phyloP scores from a whole-genome alignment of 441 rosid species.

The Kokia cookei region DNA sequence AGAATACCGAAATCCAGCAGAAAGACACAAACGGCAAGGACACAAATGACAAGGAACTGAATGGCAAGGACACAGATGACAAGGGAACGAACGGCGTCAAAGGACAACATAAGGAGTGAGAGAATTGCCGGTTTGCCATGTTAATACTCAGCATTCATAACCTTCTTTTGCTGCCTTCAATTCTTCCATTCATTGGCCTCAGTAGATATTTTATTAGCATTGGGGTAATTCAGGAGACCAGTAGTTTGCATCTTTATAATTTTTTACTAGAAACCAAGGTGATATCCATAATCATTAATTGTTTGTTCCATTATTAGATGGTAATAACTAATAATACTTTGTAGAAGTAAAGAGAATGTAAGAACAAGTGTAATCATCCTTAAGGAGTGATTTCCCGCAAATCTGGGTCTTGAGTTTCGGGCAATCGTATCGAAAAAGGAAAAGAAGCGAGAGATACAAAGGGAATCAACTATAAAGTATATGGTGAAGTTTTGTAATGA shows the following conservation, averaged over 20 bases:
- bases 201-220: constrained; percentile 18
- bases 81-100: constrained; percentile 19
- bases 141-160: neutral
- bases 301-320: constrained; percentile 25
- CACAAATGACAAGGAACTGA: constrained; percentile 14
- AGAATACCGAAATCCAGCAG: constrained; percentile 20
- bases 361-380: neutral
- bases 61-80: constrained; percentile 17
- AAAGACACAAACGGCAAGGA: constrained; percentile 27
- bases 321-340: constrained; percentile 8
- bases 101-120: constrained; percentile 27
- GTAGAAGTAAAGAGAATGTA: constrained; percentile 21
- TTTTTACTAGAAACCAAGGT: constrained; percentile 12
- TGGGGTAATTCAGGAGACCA: constrained; percentile 7
- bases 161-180: neutral
- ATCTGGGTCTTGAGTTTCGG: neutral
- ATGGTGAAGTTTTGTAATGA: neutral
- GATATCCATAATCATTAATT: constrained; percentile 26
- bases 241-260: constrained; percentile 12
- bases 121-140: constrained; percentile 7
- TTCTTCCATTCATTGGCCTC: constrained; percentile 2
- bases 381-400: neutral
- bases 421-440: neutral
- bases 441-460: constrained; percentile 3
- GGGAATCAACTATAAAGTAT: constrained; percentile 23